Evolutionary conservation across 305 asterid genomes (phyloP), one percentile per base, ranked within the genome.

Genomic region (Fraxinus platypoda): DNA sequence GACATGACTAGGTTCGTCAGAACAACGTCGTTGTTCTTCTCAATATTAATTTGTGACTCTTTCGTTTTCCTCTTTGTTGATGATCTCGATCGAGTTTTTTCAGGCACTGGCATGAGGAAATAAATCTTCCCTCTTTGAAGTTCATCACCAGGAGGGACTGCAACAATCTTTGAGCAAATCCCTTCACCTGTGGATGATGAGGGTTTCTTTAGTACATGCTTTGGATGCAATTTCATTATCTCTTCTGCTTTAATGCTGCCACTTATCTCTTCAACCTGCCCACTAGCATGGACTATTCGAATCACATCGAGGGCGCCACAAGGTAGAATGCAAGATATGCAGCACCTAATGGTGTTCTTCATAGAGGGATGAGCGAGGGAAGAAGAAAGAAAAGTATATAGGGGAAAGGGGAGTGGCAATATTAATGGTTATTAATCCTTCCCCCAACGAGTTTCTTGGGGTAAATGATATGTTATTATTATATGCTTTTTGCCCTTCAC

Each of bases 311-410:
- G 97, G 13, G 94, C 90, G 6, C 99, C 99, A 81, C 98, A 95
- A 5, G 99, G 99, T 17, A 95, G 93, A 85, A 95, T 95, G 94
- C 99, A 95, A 21, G 99, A 95, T 90, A 95, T 95, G 97, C 98
- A 95, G 87, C 99, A 95, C 79, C 95, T 88, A 38, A 95, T 89
- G 30, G 91, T 79, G 87, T 90, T 90, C 86, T 85, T 94, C 99
- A 95, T 95, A 25, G 34, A 66, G 73, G 28, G 34, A 75, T 62
- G 43, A 31, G 37, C 11, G 9, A 37, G 49, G 41, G 28, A 38
- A 66, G 33, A 59, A 11, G 23, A 62, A 28, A 30, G 68, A 12
- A 74, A 23, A 70, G n/a, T 49, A 74, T 38, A 76, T 79, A 38
- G 52, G 9, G 37, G 26, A 46, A 30, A 6, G 73, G 11, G 13